Conservation (phyloP, 805 yeast genomes). For the Peterozyma xylosa region DNA sequence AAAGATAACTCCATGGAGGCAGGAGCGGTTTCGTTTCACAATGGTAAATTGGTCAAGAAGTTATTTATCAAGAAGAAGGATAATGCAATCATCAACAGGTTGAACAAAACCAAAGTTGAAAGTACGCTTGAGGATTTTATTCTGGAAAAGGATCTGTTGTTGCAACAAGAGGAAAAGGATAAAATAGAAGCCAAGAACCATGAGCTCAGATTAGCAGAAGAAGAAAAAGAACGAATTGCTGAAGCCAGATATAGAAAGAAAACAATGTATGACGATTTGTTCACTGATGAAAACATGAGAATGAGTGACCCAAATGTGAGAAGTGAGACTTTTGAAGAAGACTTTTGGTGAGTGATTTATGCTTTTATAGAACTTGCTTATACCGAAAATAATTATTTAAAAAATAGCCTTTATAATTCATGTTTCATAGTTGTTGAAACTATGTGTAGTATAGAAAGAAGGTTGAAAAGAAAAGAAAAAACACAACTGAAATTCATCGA, state of each 20-base stretch:
- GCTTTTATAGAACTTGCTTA: too few species aligned
- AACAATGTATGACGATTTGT: slow-evolving; percentile 40
- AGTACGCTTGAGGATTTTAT: slow-evolving; percentile 35
- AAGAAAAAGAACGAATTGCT: slow-evolving; percentile 28
- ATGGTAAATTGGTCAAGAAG: slow-evolving; percentile 44
- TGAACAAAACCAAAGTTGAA: slow-evolving; percentile 60
- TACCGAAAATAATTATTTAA: too few species aligned
- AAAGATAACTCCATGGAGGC: slow-evolving; percentile 67
- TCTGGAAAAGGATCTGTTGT: slow-evolving; percentile 20
- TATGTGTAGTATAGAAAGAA: too few species aligned
- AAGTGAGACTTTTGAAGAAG: slow-evolving; percentile 50
- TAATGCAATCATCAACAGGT: slow-evolving; percentile 50
- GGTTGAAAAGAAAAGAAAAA: too few species aligned
- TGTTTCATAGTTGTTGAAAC: too few species aligned
- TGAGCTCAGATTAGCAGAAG: slow-evolving; percentile 22
- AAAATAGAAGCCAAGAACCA: slow-evolving; percentile 7
- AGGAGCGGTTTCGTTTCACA: slow-evolving; percentile 73
- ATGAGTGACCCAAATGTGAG: slow-evolving; percentile 38
- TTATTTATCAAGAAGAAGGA: slow-evolving; percentile 48
- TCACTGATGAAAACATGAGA: slow-evolving; percentile 35
- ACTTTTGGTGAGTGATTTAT: slow-evolving; percentile 32
- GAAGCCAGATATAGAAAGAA: slow-evolving; percentile 31
- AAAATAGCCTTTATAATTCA: too few species aligned
- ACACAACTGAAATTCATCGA: too few species aligned
- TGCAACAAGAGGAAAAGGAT: slow-evolving; percentile 29